These are phyloP conservation scores for Ogataea zsoltii DNA, from an alignment of 805 yeast species.

Conservation along the genomic window DNA sequence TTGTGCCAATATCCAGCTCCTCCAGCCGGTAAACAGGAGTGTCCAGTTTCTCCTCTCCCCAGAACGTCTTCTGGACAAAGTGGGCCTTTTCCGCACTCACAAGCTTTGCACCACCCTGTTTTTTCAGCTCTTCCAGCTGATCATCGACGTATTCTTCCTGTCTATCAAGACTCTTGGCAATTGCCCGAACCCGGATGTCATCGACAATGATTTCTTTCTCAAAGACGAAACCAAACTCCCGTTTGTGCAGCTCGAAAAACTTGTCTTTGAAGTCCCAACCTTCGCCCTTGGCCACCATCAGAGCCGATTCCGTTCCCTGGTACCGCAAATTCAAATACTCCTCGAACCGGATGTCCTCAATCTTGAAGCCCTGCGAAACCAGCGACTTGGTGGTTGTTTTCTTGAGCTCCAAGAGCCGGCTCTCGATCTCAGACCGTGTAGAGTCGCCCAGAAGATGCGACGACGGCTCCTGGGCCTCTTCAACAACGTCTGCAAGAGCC, in stretches of 20 bases:
- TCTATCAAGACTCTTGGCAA: constrained; percentile 57
- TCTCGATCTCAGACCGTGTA: constrained; percentile 37
- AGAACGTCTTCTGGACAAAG: constrained; percentile 51
- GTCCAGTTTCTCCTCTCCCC: constrained; percentile 49
- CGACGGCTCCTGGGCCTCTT: constrained; percentile 76
- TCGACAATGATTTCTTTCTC: constrained; percentile 62
- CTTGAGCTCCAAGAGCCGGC: constrained; percentile 47
- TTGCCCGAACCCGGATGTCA: constrained; percentile 72
- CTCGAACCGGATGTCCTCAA: constrained; percentile 52
- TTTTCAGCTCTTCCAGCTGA: constrained; percentile 45
- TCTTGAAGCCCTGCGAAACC: constrained; percentile 53
- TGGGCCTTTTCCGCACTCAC: constrained; percentile 31
- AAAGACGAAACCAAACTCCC: constrained; percentile 74
- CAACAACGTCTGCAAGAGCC: constrained; percentile 81
- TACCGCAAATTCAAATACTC: constrained; percentile 76
- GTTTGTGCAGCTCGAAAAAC: constrained; percentile 57
- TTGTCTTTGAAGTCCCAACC: constrained; percentile 39
- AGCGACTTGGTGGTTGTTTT: constrained; percentile 43
- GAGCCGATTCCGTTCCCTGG: constrained; percentile 85
- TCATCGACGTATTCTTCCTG: constrained; percentile 45
- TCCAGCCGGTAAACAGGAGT: constrained; percentile 60
- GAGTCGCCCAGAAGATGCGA: constrained; percentile 42
- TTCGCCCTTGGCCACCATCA: constrained; percentile 54
- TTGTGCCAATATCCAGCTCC: constrained; percentile 53
- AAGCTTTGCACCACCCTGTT: constrained; percentile 20